Evolutionary conservation across 2,329 filamentous ascomycete species (phyloP), one percentile per base, ranked within the genome.

Genomic region (Cladosporium colombiae): DNA sequence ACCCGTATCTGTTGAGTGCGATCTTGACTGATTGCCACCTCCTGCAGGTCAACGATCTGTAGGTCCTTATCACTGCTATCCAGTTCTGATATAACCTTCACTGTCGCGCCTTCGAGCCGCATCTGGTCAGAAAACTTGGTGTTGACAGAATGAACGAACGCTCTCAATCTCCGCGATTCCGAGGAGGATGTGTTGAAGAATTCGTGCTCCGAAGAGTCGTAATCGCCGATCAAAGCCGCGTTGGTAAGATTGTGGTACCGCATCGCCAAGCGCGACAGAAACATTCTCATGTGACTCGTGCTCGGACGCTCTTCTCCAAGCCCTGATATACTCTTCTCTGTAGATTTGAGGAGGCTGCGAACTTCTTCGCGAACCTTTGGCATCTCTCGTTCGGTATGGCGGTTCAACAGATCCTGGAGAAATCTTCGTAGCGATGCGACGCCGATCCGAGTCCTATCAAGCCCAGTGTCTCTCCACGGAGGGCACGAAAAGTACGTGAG

Each of bases 151-250:
- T 50, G 46, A 2, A 50, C 21, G 14, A 50, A 50, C 2, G 46
- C 46, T 50, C 46, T 8, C 13, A 50, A 50, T 14, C 46, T 50
- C 14, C 46, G 46, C 8, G 46, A 25, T n/a, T 50, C 21, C 21
- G 8, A 50, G 46, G 3, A 25, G 4, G 46, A 50, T 16, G 13
- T 16, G 8, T 25, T 50, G 46, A 50, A 50, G 46, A 50, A 50
- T 13, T 50, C 46, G 13, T 25, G 14, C 8, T 50, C 46, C 2
- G 46, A 69, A 4, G 23, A 53, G 14, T 33, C 61, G 49, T 75
- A 75, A 18, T 50, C 52, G 18, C 73, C 73, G 21, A 72, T 68
- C 27, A 74, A 23, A 5, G 68, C 73, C 23, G 68, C 66, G 35
- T 56, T 62, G 2, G 72, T 62, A 8, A 75, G 53, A 18, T 57